These are phyloP conservation scores for Xanthoparmelia taractica DNA, from an alignment of 495 filamentous ascomycete species.

Conservation along the genomic window DNA sequence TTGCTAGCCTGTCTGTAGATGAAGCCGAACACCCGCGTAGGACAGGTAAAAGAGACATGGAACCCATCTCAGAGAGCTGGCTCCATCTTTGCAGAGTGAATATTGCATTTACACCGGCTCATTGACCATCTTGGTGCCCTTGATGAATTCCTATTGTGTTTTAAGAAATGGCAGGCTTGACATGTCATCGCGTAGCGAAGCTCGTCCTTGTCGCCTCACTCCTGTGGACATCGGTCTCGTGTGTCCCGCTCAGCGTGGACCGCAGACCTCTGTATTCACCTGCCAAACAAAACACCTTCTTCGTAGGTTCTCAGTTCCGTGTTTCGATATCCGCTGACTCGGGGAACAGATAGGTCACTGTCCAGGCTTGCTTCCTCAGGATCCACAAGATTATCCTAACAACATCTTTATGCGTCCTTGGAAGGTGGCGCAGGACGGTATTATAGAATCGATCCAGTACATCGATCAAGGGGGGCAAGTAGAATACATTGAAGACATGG, in stretches of 20 bases:
- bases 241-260: background rate
- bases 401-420: background rate
- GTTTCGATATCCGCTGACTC: background rate
- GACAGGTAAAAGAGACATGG: background rate
- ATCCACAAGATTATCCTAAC: slow-evolving; percentile 1
- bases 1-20: background rate
- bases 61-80: background rate
- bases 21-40: background rate
- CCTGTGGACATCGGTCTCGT: background rate
- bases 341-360: background rate
- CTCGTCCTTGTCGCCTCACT: background rate
- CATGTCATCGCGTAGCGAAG: background rate
- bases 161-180: background rate
- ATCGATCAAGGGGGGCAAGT: background rate
- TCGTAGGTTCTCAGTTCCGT: background rate
- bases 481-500: background rate
- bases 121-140: background rate
- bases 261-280: background rate
- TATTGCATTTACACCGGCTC: background rate
- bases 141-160: background rate
- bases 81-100: background rate
- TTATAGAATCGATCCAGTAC: background rate
- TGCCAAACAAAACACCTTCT: background rate
- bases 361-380: background rate
- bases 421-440: background rate